Evolutionary conservation across 768 basidiomycete species (phyloP).

Genomic region (Brasilioporus rufonigricans): DNA sequence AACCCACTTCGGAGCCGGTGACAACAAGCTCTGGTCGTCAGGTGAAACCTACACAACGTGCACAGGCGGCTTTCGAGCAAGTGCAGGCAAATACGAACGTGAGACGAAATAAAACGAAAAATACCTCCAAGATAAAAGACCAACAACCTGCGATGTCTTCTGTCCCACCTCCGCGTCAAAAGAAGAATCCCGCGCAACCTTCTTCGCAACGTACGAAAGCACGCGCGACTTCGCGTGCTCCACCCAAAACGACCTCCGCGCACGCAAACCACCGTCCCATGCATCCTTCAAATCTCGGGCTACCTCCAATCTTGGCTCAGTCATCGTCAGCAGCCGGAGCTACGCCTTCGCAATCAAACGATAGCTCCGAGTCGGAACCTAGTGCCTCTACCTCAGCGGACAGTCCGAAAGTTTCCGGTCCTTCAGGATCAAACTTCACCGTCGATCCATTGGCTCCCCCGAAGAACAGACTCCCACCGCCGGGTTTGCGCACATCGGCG

Average conservation of each 20-base stretch:
- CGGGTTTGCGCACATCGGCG: neutral
- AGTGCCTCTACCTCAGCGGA: neutral
- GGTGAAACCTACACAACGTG: conserved; percentile 21
- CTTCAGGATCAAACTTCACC: neutral
- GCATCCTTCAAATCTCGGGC: conserved; percentile 16
- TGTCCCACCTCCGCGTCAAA: neutral
- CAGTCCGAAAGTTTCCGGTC: neutral
- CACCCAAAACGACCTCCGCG: neutral
- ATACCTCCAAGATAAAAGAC: neutral
- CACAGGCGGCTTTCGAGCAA: conserved; percentile 9
- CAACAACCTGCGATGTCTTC: neutral
- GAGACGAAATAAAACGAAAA: conserved; percentile 5
- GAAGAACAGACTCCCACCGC: conserved; percentile 3
- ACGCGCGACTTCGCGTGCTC: neutral
- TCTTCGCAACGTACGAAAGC: neutral
- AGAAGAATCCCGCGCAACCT: neutral
- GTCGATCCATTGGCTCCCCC: neutral
- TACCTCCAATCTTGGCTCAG: neutral
- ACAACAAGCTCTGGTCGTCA: conserved; percentile 25
- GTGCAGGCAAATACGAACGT: neutral
- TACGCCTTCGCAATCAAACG: neutral
- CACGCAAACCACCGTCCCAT: conserved; percentile 1
- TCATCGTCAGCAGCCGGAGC: neutral
- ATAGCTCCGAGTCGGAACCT: neutral
- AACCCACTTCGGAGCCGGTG: conserved; percentile 8